Base-by-base conservation (phyloP, 164 flowering plant genomes). In the Magnolia sinica region DNA sequence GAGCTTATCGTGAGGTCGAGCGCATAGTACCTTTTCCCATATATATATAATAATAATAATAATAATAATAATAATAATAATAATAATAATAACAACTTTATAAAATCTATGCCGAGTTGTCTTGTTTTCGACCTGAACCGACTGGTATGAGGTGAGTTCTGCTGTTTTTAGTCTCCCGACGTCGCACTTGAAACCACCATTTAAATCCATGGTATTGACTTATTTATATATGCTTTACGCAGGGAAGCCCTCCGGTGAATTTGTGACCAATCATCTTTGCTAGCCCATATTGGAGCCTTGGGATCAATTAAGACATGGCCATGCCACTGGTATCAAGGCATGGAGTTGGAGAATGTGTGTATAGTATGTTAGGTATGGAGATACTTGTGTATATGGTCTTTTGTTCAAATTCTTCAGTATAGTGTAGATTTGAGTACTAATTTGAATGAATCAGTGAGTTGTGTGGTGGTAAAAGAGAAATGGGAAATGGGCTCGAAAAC, bases 231-330 rank as follows among this genome's bases (percentile, higher is more conserved):
- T 66, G 73, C 50, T 63, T 68, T 68, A 23, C 23, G 49, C 80
- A 81, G 83, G 83, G 77, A 66, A 78, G 70, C 74, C 83, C 83
- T 50, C 78, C 83, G 7, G 75, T 81, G 66, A 79, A 67, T 58
- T 49, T 81, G 24, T 81, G 80, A 81, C 22, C 45, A 18, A 3
- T 19, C 18, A 16, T 65, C 55, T 61, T 73, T 20, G 52, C 49
- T 11, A 27, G 45, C 13, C 7, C 19, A 2, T 23, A 16, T 22
- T 7, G 68, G 64, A 18, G 31, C 13, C 64, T 24, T 23, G 70
- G 8, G 37, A 18, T 27, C 9, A 16, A 52, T 52, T 52, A 68
- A 14, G 50, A 45, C 9, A n/a, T 13, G 7, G 71, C 45, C 29
- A 29, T 31, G 16, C n/a, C 22, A 45, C 19, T 19, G 71, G n/a